phyloP scores from a whole-genome alignment of 2,329 filamentous ascomycete genomes.

The Fusarium newnesense region DNA sequence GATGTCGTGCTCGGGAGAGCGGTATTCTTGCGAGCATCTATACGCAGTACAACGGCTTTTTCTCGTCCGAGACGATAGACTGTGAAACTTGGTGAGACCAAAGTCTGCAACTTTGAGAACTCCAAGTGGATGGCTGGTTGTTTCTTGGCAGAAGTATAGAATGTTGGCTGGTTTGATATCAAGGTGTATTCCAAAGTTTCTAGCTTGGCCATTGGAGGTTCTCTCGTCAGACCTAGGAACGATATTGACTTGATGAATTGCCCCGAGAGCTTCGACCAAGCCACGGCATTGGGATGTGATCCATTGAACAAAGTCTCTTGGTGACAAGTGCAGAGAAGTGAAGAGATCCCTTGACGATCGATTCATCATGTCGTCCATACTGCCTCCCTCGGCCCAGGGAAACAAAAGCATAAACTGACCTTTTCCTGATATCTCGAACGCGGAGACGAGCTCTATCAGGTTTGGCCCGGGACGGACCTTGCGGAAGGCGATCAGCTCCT shows the following conservation, averaged over 20 bases:
- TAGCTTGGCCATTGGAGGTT: background rate
- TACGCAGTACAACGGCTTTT: rapidly evolving
- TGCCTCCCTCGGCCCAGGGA: background rate
- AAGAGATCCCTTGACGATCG: background rate
- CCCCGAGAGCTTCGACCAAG: background rate
- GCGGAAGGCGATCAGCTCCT: background rate
- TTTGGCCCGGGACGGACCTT: background rate
- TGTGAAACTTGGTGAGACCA: background rate
- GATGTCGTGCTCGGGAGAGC: background rate
- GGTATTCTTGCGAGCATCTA: background rate
- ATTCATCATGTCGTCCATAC: background rate
- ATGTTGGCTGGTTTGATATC: slow-evolving; percentile 11
- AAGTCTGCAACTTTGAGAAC: slow-evolving; percentile 7
- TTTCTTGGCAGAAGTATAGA: background rate
- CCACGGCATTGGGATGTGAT: background rate
- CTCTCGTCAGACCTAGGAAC: background rate
- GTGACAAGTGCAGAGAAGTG: rapidly evolving
- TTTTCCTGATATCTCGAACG: background rate
- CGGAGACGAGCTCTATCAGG: background rate
- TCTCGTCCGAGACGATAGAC: background rate
- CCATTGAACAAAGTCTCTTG: background rate
- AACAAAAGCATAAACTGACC: background rate
- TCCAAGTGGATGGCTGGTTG: rapidly evolving
- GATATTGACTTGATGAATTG: background rate
- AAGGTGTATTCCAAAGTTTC: background rate